These are phyloP conservation scores for Andrographis paniculata DNA, from an alignment of 305 asterid species.

Conservation along the genomic window DNA sequence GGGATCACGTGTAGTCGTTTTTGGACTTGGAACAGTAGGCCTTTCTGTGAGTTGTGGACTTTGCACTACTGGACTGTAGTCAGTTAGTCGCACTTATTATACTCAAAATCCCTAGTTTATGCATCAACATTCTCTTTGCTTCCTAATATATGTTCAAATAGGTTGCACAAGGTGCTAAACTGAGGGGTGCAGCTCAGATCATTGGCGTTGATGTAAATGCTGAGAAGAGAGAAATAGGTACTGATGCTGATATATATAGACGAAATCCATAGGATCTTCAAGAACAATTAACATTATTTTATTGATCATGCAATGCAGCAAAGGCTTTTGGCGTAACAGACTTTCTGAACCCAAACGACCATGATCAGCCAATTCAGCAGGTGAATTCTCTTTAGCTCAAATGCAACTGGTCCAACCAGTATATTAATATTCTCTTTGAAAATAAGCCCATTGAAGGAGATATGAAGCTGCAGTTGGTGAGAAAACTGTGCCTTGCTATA, in stretches of 20 bases:
- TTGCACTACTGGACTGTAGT: not conserved
- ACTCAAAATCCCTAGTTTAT: conserved; percentile 4
- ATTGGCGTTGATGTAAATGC: conserved; percentile 82
- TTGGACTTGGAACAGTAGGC: conserved; percentile 98
- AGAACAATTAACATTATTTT: conserved; percentile 8
- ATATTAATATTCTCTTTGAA: not conserved
- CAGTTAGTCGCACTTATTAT: not conserved
- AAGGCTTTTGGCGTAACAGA: conserved; percentile 86
- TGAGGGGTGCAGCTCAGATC: conserved; percentile 81
- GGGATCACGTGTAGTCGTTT: conserved; percentile 80
- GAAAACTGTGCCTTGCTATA: not conserved
- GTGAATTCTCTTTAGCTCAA: conserved; percentile 26
- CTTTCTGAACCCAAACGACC: conserved; percentile 68
- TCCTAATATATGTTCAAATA: conserved; percentile 21
- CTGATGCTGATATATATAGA: conserved; percentile 8
- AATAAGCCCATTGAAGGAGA: conserved; percentile 7
- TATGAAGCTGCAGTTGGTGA: conserved; percentile 6
- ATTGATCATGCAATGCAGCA: conserved; percentile 51
- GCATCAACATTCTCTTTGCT: conserved; percentile 5
- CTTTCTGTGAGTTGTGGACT: conserved; percentile 63
- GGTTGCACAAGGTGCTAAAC: conserved; percentile 96
- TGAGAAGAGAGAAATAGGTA: conserved; percentile 62
- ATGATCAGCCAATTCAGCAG: conserved; percentile 82
- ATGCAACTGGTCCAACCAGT: not conserved
- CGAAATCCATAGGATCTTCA: not conserved